A percentile compares a stretch with the other conserved stretches of the same genome.
Evolutionary conservation across 495 filamentous ascomycete species (phyloP).

Genomic region (Trichocladium uniseriatum): DNA sequence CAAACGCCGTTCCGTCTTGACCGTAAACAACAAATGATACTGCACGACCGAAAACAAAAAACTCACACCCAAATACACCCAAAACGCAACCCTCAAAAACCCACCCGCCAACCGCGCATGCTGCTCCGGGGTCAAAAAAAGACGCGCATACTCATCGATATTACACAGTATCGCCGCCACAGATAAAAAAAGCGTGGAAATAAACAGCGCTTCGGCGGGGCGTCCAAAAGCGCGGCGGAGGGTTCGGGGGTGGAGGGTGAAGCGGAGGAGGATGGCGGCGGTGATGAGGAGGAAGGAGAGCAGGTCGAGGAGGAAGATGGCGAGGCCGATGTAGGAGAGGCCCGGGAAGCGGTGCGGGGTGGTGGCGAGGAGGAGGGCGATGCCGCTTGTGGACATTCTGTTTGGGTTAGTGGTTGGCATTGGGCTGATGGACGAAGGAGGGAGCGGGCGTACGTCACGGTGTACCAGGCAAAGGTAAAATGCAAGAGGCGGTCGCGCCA

Average conservation of each 20-base stretch:
- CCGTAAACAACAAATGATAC: slow-evolving; percentile 45
- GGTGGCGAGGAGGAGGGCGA: slow-evolving; percentile 51
- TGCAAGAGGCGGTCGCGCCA: slow-evolving; percentile 44
- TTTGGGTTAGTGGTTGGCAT: not conserved
- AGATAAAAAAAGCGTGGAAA: slow-evolving; percentile 58
- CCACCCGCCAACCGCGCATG: slow-evolving; percentile 29
- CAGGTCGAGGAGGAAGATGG: slow-evolving; percentile 55
- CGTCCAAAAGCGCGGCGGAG: slow-evolving; percentile 49
- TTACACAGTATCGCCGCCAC: slow-evolving; percentile 53
- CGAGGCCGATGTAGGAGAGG: slow-evolving; percentile 48
- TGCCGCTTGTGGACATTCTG: slow-evolving; percentile 54
- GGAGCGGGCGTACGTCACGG: slow-evolving; percentile 34
- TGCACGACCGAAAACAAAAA: slow-evolving; percentile 38
- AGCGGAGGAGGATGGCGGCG: slow-evolving; percentile 45
- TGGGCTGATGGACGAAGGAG: not conserved
- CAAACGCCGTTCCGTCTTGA: slow-evolving; percentile 25
- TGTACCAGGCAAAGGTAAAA: slow-evolving; percentile 70
- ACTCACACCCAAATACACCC: slow-evolving; percentile 40
- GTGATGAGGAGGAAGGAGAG: slow-evolving; percentile 47
- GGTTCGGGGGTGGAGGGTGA: slow-evolving; percentile 43
- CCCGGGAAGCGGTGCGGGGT: slow-evolving; percentile 52
- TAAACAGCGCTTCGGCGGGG: slow-evolving; percentile 56
- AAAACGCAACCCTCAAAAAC: slow-evolving; percentile 40
- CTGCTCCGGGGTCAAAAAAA: slow-evolving; percentile 32
- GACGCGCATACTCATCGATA: slow-evolving; percentile 45